Base-by-base conservation (phyloP, 2,329 filamentous ascomycete genomes). In the Diaporthe destruens region DNA sequence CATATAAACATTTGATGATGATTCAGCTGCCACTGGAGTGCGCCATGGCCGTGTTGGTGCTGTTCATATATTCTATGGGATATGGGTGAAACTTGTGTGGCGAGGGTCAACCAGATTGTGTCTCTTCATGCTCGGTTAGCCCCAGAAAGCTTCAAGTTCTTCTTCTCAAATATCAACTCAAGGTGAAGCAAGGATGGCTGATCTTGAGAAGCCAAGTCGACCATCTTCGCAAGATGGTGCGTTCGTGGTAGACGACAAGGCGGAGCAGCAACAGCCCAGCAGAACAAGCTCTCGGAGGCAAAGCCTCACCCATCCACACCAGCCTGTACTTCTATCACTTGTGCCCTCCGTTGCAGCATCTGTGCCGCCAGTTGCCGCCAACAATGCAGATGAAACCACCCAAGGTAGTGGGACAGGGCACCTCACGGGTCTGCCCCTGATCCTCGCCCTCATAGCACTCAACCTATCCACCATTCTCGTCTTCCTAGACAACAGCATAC, bases 401-500 rank as follows among this genome's bases (percentile, higher is more conserved):
- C 14, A 7, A 18, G 12, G 55, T 12, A 34, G 1, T 16, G 18
- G 20, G 20, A 55, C 36, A 23, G 68, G 36, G 14, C 47, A 73
- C 14, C 14, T 71, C 14, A 66, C 39, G 1, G 59, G 68, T 12
- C 14, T 42, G 6, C 70, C 59, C 3, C 16, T 67, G 25, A 14
- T 54, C 12, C 49, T 67, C 49, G 53, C 59, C 29, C 2, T 61
- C 5, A 20, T 23, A 29, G 68, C 69, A 2, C 44, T 71, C n/a
- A 53, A 53, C 34, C 16, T 71, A 18, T 47, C 67, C 16, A 29
- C n/a, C 8, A 20, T 36, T 29, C 57, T 71, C 36, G 55, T 57
- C 25, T 57, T 71, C 39, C 51, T 59, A 6, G 53, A 71, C 53
- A 51, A 49, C 34, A 66, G 39, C 57, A 73, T 71, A 20, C 51